Percentiles rank a stretch among this genome's conserved stretches.
Evolutionary conservation across 169 alveolate species (phyloP).

Genomic region (Cystoisospora suis): DNA sequence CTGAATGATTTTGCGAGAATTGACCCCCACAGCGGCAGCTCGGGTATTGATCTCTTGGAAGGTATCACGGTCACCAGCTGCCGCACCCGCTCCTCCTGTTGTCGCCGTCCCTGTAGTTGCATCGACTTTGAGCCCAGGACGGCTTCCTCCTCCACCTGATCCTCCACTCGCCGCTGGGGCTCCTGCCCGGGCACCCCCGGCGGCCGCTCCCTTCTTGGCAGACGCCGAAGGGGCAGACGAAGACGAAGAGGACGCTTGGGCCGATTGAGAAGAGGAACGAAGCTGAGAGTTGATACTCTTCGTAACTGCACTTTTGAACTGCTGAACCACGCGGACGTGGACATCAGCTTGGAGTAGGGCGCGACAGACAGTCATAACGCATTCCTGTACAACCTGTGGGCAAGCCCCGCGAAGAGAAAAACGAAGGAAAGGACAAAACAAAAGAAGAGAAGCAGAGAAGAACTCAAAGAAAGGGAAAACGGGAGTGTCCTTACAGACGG

Average conservation of each 20-base stretch:
- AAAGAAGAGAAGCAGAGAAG: background rate
- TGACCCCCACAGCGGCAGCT: constrained; percentile 74
- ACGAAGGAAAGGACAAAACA: background rate
- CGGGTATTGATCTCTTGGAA: constrained; percentile 71
- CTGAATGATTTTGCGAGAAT: constrained; percentile 77
- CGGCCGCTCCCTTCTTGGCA: background rate
- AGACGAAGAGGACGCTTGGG: background rate
- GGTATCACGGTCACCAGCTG: background rate
- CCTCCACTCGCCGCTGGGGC: background rate
- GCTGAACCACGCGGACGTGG: constrained; percentile 87
- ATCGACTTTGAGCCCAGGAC: background rate
- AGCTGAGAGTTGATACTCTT: constrained; percentile 57
- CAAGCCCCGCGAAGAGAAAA: background rate
- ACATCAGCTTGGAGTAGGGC: constrained; percentile 94
- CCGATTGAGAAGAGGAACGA: background rate
- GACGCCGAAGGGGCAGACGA: background rate
- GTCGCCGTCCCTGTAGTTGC: constrained; percentile 36
- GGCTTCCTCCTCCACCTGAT: background rate
- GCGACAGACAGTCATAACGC: constrained; percentile 84
- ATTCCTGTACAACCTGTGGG: constrained; percentile 74
- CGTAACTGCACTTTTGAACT: constrained; percentile 81
- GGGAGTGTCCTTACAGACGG: background rate
- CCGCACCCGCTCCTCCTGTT: background rate
- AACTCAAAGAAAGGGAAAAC: background rate
- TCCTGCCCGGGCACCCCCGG: background rate